Conservation (phyloP, 805 yeast genomes). For the Candida sakaeoensis region DNA sequence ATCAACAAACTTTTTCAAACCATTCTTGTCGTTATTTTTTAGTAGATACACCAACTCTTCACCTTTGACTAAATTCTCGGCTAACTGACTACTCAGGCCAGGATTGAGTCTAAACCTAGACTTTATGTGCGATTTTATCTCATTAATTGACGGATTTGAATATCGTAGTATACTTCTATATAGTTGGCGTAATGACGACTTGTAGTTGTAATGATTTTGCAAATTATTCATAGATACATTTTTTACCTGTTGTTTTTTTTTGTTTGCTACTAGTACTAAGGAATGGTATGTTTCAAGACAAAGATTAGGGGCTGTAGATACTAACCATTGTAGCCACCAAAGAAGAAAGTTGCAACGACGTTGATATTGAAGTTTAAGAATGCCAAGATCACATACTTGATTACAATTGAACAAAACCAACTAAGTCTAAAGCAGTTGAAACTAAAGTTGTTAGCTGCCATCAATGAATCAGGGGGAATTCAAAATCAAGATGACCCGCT, state of each 20-base stretch:
- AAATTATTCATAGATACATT: conserved; percentile 2
- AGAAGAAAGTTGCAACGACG: conserved; percentile 8
- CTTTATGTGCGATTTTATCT: too few relatives aligned
- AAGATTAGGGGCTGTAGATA: background rate
- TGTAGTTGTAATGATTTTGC: conserved; percentile 2
- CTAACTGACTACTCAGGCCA: background rate
- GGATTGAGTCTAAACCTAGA: background rate
- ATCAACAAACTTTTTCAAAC: background rate
- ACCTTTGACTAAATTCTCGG: background rate
- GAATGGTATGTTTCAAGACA: conserved; percentile 12
- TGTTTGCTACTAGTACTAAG: background rate
- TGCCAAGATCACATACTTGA: conserved; percentile 25
- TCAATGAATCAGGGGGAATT: conserved; percentile 50
- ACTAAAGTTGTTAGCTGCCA: conserved; percentile 29
- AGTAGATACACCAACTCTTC: background rate
- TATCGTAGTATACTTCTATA: conserved; percentile 12
- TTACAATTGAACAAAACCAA: conserved; percentile 19
- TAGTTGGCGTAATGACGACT: conserved; percentile 9
- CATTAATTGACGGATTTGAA: too few relatives aligned
- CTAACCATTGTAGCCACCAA: conserved; percentile 19
- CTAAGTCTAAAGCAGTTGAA: conserved; percentile 14
- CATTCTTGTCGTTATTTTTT: background rate
- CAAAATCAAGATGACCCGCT: conserved; percentile 21
- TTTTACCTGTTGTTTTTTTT: background rate
- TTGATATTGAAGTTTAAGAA: conserved; percentile 37